Evolutionary conservation across 2,329 filamentous ascomycete genomes (phyloP).

Genomic region (Ophiostoma australiae): DNA sequence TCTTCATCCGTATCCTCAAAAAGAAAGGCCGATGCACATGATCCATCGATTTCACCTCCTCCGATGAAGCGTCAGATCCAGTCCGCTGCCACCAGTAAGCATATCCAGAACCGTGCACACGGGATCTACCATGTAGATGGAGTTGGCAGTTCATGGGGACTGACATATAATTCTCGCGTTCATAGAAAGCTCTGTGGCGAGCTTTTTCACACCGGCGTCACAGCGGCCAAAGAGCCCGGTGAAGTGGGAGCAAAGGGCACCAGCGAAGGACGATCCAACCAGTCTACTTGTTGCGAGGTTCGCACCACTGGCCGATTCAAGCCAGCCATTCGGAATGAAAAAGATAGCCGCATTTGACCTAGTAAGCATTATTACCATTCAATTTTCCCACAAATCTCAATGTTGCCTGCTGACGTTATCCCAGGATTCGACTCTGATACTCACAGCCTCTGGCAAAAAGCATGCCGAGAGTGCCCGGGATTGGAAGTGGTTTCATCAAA

Average conservation of each 20-base stretch:
- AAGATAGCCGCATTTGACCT: constrained; percentile 68
- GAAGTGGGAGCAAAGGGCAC: constrained; percentile 63
- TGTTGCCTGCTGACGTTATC: too few species aligned
- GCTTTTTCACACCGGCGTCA: constrained; percentile 82
- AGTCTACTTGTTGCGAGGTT: constrained; percentile 75
- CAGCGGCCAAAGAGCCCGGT: constrained; percentile 76
- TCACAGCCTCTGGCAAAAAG: constrained; percentile 72
- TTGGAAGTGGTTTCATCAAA: constrained; percentile 89
- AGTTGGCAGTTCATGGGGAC: neutral
- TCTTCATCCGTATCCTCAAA: neutral
- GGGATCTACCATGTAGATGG: neutral
- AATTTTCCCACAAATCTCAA: neutral
- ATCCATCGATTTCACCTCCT: constrained; percentile 49
- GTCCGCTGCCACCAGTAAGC: constrained; percentile 43
- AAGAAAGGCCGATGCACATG: constrained; percentile 27
- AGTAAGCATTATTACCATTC: constrained; percentile 28
- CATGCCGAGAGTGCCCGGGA: constrained; percentile 67
- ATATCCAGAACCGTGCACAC: neutral
- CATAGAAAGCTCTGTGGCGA: constrained; percentile 64
- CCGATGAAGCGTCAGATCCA: constrained; percentile 49
- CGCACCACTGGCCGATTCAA: constrained; percentile 19
- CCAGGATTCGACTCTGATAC: constrained; percentile 83
- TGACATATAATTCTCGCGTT: neutral
- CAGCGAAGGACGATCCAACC: constrained; percentile 43
- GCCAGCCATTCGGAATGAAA: neutral